phyloP scores from a whole-genome alignment of 2,329 filamentous ascomycete genomes.

The Annulohypoxylon truncatum region DNA sequence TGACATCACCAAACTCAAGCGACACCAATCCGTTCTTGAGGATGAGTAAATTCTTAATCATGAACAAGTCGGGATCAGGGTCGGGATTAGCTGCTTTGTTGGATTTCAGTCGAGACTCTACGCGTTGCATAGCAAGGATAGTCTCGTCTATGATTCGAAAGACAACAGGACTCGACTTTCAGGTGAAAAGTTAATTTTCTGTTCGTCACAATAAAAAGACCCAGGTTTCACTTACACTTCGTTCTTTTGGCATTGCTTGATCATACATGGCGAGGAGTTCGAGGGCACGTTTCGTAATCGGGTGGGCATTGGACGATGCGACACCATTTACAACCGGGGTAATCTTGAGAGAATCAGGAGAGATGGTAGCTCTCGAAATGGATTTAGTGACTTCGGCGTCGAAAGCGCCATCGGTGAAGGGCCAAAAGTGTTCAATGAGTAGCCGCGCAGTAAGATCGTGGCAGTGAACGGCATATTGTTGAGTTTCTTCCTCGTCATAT shows the following conservation, averaged over 20 bases:
- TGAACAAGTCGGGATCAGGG: slow-evolving; percentile 87
- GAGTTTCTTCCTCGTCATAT: slow-evolving; percentile 66
- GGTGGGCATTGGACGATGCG: slow-evolving; percentile 68
- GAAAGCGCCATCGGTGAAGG: slow-evolving; percentile 65
- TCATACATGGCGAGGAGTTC: slow-evolving; percentile 72
- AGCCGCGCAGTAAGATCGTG: slow-evolving; percentile 67
- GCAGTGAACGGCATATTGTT: slow-evolving; percentile 63
- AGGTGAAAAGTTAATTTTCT: slow-evolving; percentile 49
- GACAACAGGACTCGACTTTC: slow-evolving; percentile 66
- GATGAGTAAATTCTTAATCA: slow-evolving; percentile 93
- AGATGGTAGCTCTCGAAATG: slow-evolving; percentile 61
- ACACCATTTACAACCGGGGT: slow-evolving; percentile 60
- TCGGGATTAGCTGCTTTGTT: slow-evolving; percentile 63
- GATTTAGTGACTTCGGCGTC: slow-evolving; percentile 67
- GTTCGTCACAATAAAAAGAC: background rate
- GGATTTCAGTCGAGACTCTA: slow-evolving; percentile 76
- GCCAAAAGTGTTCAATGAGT: slow-evolving; percentile 68
- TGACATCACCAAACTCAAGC: slow-evolving; percentile 85
- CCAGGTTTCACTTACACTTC: slow-evolving; percentile 61
- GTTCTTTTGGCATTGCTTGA: slow-evolving; percentile 71
- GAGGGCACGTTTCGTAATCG: slow-evolving; percentile 67
- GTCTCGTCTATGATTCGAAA: slow-evolving; percentile 88
- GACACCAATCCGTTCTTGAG: slow-evolving; percentile 96
- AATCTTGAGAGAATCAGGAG: slow-evolving; percentile 63
- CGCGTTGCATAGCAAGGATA: slow-evolving; percentile 82